Base-by-base conservation (phyloP, 2,329 filamentous ascomycete species). In the Harringtonia aguacate region DNA sequence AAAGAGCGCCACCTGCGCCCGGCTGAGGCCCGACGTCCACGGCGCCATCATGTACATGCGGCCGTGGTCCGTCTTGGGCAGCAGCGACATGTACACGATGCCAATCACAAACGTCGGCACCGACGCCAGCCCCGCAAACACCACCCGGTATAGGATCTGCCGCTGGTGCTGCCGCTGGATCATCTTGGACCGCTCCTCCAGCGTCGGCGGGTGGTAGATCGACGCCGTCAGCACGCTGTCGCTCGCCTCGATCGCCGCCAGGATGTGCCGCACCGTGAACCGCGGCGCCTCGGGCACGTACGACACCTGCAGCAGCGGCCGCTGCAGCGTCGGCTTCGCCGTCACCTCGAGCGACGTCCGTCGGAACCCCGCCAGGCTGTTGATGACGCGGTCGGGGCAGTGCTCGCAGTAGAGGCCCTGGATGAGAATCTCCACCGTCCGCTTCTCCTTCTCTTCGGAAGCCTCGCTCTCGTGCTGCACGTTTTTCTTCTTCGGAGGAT, bases 101-200 rank as follows among this genome's bases (percentile, higher is more conserved):
- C 90, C 89, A 33, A 95, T 79, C 41, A 94, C 59, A 53, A 95
- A 89, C 0, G 86, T 86, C 2, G 90, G 89, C 36, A 95, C 81
- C 18, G 84, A 81, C 7, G 84, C 66, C 22, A 81, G 54, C 24
- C 83, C 61, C 1, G 86, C 82, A 44, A 94, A 69, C 1, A 84
- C 56, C 15, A 87, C 72, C n/a, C 89, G 80, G 47, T 75, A 67
- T 0, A 89, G 61, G 14, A 94, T 74, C 28, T 80, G 72, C 21
- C 67, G 72, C 54, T 82, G 77, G 54, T 94, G 86, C 46, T 74
- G 75, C 18, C 70, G 69, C 48, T 85, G 81, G 57, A 95, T 86
- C 33, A 70, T 67, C 50, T 76, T 77, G 4, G 87, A 86, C 10
- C 85, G 77, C 55, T 95, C 86, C 60, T 95, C 89, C 5, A 95